Conservation (phyloP, 2,329 filamentous ascomycete species). For the Diaporthe batatas region DNA sequence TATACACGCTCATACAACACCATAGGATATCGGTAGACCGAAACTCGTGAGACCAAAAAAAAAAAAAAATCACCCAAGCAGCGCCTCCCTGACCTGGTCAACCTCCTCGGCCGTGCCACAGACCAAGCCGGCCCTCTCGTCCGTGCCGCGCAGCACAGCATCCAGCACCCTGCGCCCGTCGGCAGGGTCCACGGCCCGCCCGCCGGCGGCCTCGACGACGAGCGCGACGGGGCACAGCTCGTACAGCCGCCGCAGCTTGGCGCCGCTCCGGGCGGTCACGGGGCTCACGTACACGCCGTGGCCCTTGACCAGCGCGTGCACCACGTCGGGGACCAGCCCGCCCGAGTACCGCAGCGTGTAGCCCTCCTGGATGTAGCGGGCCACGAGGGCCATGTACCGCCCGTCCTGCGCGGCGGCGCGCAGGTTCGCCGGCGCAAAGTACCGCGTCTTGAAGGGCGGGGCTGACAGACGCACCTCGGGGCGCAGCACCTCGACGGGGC, state of each 20-base stretch:
- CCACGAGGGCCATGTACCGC: conserved; percentile 63
- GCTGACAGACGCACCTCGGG: conserved; percentile 54
- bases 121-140: conserved; percentile 64
- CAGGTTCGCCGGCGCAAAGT: conserved; percentile 74
- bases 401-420: conserved; percentile 66
- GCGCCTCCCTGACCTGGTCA: conserved; percentile 49
- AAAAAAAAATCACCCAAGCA: conserved; percentile 37
- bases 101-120: conserved; percentile 67
- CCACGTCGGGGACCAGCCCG: conserved; percentile 72
- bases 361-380: conserved; percentile 62
- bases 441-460: conserved; percentile 62
- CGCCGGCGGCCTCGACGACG: conserved; percentile 71
- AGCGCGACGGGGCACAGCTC: conserved; percentile 72
- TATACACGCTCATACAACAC: not conserved
- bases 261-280: conserved; percentile 62
- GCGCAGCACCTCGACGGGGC: conserved; percentile 56
- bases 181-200: conserved; percentile 64
- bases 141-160: conserved; percentile 54
- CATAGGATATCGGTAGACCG: not conserved
- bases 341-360: conserved; percentile 74
- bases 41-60: not conserved
- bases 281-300: conserved; percentile 73
- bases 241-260: conserved; percentile 71
- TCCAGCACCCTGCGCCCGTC: conserved; percentile 59
- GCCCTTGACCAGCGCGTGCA: conserved; percentile 71